Base-by-base conservation (phyloP, 2,329 filamentous ascomycete species). In the Xylariaceae sp. region DNA sequence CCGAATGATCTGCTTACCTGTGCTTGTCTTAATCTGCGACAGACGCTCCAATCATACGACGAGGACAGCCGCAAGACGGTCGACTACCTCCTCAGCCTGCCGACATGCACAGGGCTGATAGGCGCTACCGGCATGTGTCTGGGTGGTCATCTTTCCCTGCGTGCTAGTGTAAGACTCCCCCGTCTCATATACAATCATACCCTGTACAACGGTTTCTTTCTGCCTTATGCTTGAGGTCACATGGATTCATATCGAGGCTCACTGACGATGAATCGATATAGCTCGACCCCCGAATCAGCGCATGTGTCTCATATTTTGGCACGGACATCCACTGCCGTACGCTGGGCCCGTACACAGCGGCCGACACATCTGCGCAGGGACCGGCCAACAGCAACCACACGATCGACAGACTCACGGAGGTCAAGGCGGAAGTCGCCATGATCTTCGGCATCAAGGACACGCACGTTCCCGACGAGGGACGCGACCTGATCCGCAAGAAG, bases 361-460 rank as follows among this genome's bases (percentile, higher is more conserved):
- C 65, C 83, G 74, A 82, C 73, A 72, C 74, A 51, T 78, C 78
- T 34, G 52, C 71, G 0, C 62, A 76, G 5, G 71, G 70, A 1
- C 72, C 77, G 0, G 64, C 69, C 23, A 62, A 68, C 66, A 80
- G 77, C 68, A 74, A 68, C 63, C 81, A 84, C 74, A 83, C 81
- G 13, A 66, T 84, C 58, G 81, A 83, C 70, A 75, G 68, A 56
- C 73, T 90, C 13, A 72, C 74, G 5, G 84, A 88, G 66, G 88
- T 96, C 73, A 85, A 85, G 71, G 89, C 85, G 13, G 92, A 97
- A 74, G 76, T 94, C 13, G 81, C 90, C 60, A 88, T 96, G 85
- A 95, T 97, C 70, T 96, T 96, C 72, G 92, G 92, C 56, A 88
- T 95, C 74, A 87, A 88, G 72, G 92, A 97, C 74, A 96, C 87